Base-by-base conservation (phyloP, 2,329 filamentous ascomycete genomes). In the Pseudopithomyces chartarum region DNA sequence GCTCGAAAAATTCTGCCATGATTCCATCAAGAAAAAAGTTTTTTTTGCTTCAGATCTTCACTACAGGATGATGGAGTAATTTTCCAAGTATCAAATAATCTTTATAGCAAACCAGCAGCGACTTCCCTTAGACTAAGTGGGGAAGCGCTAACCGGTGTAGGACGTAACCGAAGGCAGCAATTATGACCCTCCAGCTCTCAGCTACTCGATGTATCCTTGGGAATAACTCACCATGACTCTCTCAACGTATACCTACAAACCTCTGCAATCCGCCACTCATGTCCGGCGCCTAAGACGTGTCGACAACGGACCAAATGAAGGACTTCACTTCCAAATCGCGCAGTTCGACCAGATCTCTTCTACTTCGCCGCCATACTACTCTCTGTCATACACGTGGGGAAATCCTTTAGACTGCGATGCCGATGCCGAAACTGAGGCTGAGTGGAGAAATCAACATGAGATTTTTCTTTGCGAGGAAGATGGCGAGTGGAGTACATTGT, bases 361-460 rank as follows among this genome's bases (percentile, higher is more conserved):
- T n/a, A 34, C 26, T 19, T 15, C 26, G 6, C 45, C 15, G 17
- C 13, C 45, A 20, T 48, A 48, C 20, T 23, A 23, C 19, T 34
- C 26, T 26, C 29, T 48, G 32, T 48, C 45, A 22, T 48, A 48
- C 20, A 48, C 45, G 12, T 48, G 29, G 45, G 45, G 45, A 13
- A 36, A 48, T n/a, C 45, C 45, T 12, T 12, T 48, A 36, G 10
- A n/a, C 8, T 20, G 32, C 29, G 29, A 48, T 10, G 17, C 45
- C 26, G 45, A 48, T 11, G 26, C 23, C 19, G 7, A 22, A n/a
- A 32, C 23, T 2, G 8, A n/a, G 32, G 45, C 6, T 6, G 17
- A 33, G 20, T 48, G 45, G 45, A 13, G 3, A 10, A 12, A 48
- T 15, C 19, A 7, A 23, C 29, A 34, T 36, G 13, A 48, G 29